Base-by-base conservation (phyloP, 176 grass and related monocot genomes). In the Rhipidocladum racemiflorum region DNA sequence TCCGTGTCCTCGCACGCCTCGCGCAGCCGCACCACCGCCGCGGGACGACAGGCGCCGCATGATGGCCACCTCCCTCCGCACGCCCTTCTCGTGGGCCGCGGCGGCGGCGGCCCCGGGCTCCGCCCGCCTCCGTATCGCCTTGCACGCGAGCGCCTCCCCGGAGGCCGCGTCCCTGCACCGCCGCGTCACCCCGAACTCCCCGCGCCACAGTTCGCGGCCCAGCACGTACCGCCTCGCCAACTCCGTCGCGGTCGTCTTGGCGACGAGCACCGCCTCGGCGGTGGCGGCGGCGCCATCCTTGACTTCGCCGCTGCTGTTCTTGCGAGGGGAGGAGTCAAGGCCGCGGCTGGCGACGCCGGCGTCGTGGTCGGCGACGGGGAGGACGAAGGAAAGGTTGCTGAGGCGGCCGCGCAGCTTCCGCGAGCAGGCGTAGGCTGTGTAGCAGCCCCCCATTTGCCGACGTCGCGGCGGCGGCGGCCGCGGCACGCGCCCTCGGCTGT, bases 121-220 rank as follows among this genome's bases (percentile, higher is more conserved):
- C 1, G 9, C 53, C 24, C 24, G 77, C 29, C 85, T 38, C 14
- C 85, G 72, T 48, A 92, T 92, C 10, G 90, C 84, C 79, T 96
- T 96, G 85, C 90, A 92, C 0, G 90, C 93, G 61, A 92, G 86
- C 18, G 54, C 27, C 75, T 88, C 86, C 0, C 90, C 83, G 3
- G 90, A 92, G 69, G 44, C 35, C n/a, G 48, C 80, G 54, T 92
- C 90, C 3, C 14, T 65, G 73, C 93, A 96, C 1, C 86, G 90
- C 3, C 81, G 76, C n/a, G 90, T 93, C 1, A 90, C 87, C 8
- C 93, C 93, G 76, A 97, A 97, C 90, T 97, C 90, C 1, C 93
- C 93, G 18, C 90, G 93, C 11, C 93, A 90, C 1, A 97, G 91
- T 77, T 90, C 90, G 27, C 39, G 7, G 1, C 93, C 93, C 3